Base-by-base conservation (phyloP, 78 protist genomes). In the Thecamonas trahens region DNA sequence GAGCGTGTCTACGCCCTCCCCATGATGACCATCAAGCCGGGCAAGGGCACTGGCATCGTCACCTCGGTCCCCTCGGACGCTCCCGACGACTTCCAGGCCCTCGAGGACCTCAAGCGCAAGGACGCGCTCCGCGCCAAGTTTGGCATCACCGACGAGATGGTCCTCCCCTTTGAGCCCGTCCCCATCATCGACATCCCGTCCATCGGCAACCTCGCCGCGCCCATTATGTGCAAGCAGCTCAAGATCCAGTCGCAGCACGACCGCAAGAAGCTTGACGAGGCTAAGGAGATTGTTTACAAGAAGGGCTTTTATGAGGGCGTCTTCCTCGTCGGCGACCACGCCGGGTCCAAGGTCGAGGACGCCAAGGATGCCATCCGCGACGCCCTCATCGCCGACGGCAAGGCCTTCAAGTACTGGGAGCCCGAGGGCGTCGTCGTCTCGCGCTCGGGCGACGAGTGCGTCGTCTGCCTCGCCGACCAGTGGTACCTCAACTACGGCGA, bases 401-500 rank as follows among this genome's bases (percentile, higher is more conserved):
- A 66, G 39, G 98, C 96, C 29, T 18, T 53, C 18, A 29, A 47
- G 26, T 98, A 96, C 87, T 78, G 29, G 71, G 99, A 98, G 77
- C 99, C 99, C 13, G 92, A 93, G 44, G 32, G 53, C 15, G 37
- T 17, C 29, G 98, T 98, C 65, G 70, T 90, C 11, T 91, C 99
- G 20, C 96, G 99, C 64, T 79, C 94, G 20, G 98, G 94, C 39
- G 97, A 91, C 74, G 94, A 86, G 76, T 98, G 99, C 77, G 99
- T 98, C 11, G 98, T 94, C 17, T 88, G 96, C 35, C 62, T 92
- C 31, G 40, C 76, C 37, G 98, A 95, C 79, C 99, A 98, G 77
- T 98, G 99, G 99, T 97, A 83, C 91, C 47, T 98, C 58, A 76
- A 79, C 66, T 98, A 98, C 66, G 99, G 99, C 54, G 95, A 90